phyloP scores from a whole-genome alignment of 2,329 filamentous ascomycete species.

The Tolypocladium guangdongense region DNA sequence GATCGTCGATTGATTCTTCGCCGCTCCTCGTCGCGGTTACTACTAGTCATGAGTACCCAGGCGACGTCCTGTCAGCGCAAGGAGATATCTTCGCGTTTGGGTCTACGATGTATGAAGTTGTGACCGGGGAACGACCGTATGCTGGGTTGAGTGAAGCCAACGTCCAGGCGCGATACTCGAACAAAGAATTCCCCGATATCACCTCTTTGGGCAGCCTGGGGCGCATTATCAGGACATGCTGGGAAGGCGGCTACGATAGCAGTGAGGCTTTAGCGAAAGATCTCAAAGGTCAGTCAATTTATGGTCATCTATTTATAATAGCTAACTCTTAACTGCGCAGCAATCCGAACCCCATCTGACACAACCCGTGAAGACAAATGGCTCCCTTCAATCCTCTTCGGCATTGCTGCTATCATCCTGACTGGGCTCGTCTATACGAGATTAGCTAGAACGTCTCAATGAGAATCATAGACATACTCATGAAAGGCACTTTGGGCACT shows the following conservation, averaged over 20 bases:
- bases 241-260: not conserved
- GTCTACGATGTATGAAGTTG: constrained; percentile 1
- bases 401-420: too few relatives aligned
- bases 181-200: not conserved
- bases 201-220: not conserved
- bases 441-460: too few relatives aligned
- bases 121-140: constrained; percentile 1
- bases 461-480: too few relatives aligned
- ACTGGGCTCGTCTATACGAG: too few relatives aligned
- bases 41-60: constrained; percentile 1
- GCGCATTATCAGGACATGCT: constrained; percentile 1
- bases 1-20: constrained; percentile 2
- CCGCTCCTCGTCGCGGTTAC: constrained; percentile 2
- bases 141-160: not conserved
- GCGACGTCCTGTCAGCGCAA: not conserved
- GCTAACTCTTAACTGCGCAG: too few relatives aligned
- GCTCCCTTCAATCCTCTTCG: too few relatives aligned
- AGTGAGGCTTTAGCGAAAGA: not conserved
- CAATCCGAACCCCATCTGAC: too few relatives aligned
- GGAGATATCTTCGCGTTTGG: constrained; percentile 3
- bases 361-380: too few relatives aligned
- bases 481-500: too few relatives aligned
- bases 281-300: not conserved
- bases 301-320: too few relatives aligned
- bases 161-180: not conserved